phyloP scores from a whole-genome alignment of 164 flowering plant species.

The Warburgia ugandensis region DNA sequence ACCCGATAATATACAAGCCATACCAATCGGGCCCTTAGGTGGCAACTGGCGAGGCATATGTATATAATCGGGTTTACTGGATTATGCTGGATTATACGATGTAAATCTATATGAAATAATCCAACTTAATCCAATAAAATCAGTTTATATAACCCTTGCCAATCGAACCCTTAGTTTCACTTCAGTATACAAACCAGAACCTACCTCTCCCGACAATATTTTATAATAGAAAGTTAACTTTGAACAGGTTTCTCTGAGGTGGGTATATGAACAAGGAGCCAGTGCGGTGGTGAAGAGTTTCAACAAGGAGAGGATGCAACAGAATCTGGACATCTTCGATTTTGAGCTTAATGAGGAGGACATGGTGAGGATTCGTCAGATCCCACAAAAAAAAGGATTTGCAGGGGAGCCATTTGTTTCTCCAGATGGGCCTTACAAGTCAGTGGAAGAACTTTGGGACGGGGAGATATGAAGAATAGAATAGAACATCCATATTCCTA shows the following conservation, averaged over 20 bases:
- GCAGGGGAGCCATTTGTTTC: conserved; percentile 3
- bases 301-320: conserved; percentile 18
- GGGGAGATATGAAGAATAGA: conserved; percentile 21
- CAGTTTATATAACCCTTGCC: too few species aligned
- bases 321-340: conserved; percentile 22
- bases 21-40: too few species aligned
- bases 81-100: too few species aligned
- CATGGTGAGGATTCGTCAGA: conserved; percentile 5
- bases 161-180: too few species aligned
- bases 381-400: conserved; percentile 13
- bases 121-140: too few species aligned
- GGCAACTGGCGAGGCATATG: too few species aligned
- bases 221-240: neutral
- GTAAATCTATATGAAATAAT: too few species aligned
- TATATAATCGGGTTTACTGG: too few species aligned
- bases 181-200: too few species aligned
- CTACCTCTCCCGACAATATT: too few species aligned
- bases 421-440: conserved; percentile 17
- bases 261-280: conserved; percentile 26
- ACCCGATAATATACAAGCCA: too few species aligned
- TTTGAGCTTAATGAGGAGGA: conserved; percentile 24
- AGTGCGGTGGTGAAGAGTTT: conserved; percentile 21
- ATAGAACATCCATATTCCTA: too few species aligned
- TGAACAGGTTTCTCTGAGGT: conserved; percentile 22
- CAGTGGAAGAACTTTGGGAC: conserved; percentile 26